Base-by-base conservation (phyloP, 305 asterid species). In the Rubia occidens region DNA sequence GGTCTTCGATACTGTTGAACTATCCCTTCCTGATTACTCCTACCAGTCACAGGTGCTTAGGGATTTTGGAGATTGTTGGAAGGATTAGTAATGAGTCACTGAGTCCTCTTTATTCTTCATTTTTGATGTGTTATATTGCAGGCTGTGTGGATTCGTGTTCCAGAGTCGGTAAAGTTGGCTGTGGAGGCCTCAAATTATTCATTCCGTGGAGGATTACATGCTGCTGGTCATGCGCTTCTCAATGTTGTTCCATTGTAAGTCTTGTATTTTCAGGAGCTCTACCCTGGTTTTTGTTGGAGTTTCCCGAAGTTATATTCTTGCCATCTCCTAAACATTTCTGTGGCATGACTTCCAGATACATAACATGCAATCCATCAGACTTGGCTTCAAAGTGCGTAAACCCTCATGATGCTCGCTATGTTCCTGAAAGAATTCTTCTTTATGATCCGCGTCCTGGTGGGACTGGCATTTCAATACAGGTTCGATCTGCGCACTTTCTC, bases 71-170 rank as follows among this genome's bases (percentile, higher is more conserved):
- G 60, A 62, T 72, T 8, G 68, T 64, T 39, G 64, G 29, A 51
- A 35, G 29, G 62, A 64, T n/a, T 67, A 56, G 54, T 42, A 20
- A 47, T 66, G 55, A 73, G 44, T 58, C 43, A 58, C 67, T 67
- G 13, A 60, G 55, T 64, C 43, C 53, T 32, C 21, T 43, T 18
- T 32, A 47, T 39, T 55, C 7, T 62, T 40, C n/a, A 44, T 58
- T 54, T 64, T 56, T 43, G 4, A 73, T 13, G 11, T n/a, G 35
- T 60, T 8, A 13, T 37, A 71, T 60, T 53, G 64, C 80, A 94
- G 97, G 98, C 98, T 82, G 97, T 86, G 77, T 94, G 98, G 98
- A 79, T 87, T 82, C 92, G 86, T 75, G 97, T 90, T 80, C 95
- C 92, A 53, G 89, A 86, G 67, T 84, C 92, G 35, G 81, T 87